Conservation (phyloP, 805 yeast genomes). For the Yamadazyma takamatsuzukensis region DNA sequence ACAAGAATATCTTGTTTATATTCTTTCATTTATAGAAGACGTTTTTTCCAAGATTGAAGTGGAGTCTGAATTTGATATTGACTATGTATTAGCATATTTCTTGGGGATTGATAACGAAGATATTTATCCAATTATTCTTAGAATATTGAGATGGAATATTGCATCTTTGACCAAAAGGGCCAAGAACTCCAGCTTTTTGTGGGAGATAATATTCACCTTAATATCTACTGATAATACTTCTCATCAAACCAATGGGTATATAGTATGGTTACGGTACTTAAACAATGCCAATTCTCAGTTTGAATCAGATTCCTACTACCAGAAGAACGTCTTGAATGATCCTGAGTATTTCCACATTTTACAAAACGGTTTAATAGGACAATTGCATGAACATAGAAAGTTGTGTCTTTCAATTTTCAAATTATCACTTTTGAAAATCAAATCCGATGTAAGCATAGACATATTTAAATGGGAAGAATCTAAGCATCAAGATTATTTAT, state of each 20-base stretch:
- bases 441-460: conserved; percentile 27
- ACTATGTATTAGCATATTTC: conserved; percentile 13
- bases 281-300: conserved; percentile 16
- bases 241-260: conserved; percentile 40
- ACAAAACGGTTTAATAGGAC: conserved; percentile 53
- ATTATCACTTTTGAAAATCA: conserved; percentile 49
- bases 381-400: conserved; percentile 65
- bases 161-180: conserved; percentile 19
- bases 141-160: conserved; percentile 55
- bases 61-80: conserved; percentile 1
- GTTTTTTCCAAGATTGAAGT: conserved; percentile 22
- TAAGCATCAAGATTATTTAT: conserved; percentile 25
- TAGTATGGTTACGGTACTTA: conserved; percentile 56
- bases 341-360: conserved; percentile 53
- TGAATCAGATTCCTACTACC: conserved; percentile 18
- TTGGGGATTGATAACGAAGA: conserved; percentile 35
- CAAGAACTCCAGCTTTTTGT: conserved; percentile 24
- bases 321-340: conserved; percentile 17
- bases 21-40: conserved; percentile 36
- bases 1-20: conserved; percentile 9
- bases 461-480: conserved; percentile 44
- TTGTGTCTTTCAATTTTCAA: conserved; percentile 64
- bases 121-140: conserved; percentile 34
- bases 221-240: conserved; percentile 19
- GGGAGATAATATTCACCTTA: conserved; percentile 45